phyloP scores from a whole-genome alignment of 306 rosid genomes.

The Malus sieversii region DNA sequence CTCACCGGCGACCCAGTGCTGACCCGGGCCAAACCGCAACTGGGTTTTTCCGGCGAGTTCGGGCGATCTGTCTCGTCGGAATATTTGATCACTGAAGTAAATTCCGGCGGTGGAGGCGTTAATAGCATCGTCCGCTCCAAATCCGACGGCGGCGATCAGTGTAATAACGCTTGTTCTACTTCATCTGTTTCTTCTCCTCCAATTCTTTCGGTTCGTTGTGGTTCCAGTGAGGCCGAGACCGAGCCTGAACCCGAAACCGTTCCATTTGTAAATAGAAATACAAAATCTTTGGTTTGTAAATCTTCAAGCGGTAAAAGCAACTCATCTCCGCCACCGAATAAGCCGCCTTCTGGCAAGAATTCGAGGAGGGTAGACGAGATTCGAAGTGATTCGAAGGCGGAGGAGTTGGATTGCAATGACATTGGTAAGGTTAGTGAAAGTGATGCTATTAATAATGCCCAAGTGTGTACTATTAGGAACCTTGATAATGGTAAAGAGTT shows the following conservation, averaged over 20 bases:
- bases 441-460: conserved; percentile 1
- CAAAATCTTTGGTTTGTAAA: conserved; percentile 13
- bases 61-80: conserved; percentile 47
- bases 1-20: conserved; percentile 57
- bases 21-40: conserved; percentile 29
- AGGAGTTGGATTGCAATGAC: conserved; percentile 23
- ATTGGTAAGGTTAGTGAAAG: conserved; percentile 23
- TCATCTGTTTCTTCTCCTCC: conserved; percentile 27
- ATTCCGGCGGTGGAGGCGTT: conserved; percentile 8
- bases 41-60: conserved; percentile 25
- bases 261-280: conserved; percentile 40
- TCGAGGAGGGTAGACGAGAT: conserved; percentile 35
- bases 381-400: conserved; percentile 27
- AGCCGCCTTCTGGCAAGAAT: conserved; percentile 61
- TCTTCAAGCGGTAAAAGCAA: conserved; percentile 31
- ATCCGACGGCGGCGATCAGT: conserved; percentile 43
- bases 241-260: conserved; percentile 4
- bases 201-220: conserved; percentile 30
- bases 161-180: conserved; percentile 15
- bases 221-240: not conserved
- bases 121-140: conserved; percentile 44
- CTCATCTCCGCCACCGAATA: conserved; percentile 34
- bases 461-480: conserved; percentile 66
- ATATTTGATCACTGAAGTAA: conserved; percentile 25
- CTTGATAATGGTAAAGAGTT: conserved; percentile 93